A percentile compares a stretch with the other conserved stretches of the same genome.
Evolutionary conservation across 345 rosid genomes (phyloP).

Genomic region (Litchi chinensis): DNA sequence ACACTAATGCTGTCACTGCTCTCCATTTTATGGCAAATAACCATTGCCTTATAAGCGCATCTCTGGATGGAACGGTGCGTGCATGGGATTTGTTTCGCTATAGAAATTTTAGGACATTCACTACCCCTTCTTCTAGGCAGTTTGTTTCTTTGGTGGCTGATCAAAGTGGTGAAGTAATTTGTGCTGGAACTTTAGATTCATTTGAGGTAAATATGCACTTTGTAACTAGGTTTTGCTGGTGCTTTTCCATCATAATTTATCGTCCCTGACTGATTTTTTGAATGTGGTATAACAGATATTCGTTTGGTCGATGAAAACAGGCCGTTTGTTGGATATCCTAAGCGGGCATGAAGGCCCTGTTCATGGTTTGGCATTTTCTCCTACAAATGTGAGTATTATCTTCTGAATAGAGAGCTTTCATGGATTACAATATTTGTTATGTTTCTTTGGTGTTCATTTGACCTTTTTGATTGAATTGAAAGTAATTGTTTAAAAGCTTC

Average conservation of each 20-base stretch:
- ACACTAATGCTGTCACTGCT: constrained; percentile 91
- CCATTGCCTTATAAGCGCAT: constrained; percentile 84
- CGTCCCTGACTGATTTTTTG: constrained; percentile 17
- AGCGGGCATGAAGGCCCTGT: constrained; percentile 99
- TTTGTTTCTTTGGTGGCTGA: constrained; percentile 96
- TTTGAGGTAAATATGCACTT: constrained; percentile 64
- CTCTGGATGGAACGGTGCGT: constrained; percentile 97
- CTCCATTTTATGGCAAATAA: constrained; percentile 96
- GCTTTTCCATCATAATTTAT: background rate
- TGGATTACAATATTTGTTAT: background rate
- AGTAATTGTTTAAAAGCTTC: background rate
- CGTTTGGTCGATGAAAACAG: constrained; percentile 99
- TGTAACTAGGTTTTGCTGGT: background rate
- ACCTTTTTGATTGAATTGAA: constrained; percentile 1
- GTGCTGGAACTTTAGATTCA: constrained; percentile 96
- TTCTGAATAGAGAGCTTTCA: background rate
- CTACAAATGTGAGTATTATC: constrained; percentile 65
- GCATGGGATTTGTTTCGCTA: constrained; percentile 98
- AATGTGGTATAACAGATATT: constrained; percentile 57
- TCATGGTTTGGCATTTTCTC: constrained; percentile 90
- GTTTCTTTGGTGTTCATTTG: constrained; percentile 11
- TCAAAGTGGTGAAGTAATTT: constrained; percentile 91
- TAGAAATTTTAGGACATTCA: constrained; percentile 91
- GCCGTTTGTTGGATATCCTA: constrained; percentile 86
- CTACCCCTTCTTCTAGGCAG: constrained; percentile 90